A percentile compares a stretch with the other conserved stretches of the same genome.
Evolutionary conservation across 768 basidiomycete genomes (phyloP).

Genomic region (Gloeophyllum trabeum): DNA sequence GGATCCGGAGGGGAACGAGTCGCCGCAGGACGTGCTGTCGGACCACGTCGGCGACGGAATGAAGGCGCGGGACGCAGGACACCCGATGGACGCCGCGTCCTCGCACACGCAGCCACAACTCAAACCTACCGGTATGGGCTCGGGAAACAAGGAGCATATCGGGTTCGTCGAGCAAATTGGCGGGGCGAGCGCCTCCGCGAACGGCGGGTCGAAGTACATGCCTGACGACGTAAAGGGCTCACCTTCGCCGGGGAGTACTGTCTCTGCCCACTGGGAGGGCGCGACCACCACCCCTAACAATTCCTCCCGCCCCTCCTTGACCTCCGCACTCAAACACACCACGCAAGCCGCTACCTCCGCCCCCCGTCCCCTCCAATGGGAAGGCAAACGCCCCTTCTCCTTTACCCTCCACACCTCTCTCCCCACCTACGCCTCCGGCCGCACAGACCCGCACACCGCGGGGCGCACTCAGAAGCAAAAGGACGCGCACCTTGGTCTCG

Average conservation of each 20-base stretch:
- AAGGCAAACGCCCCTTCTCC: background rate
- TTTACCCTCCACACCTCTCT: too few relatives aligned
- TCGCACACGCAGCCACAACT: background rate
- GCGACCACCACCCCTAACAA: background rate
- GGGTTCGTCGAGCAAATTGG: slow-evolving; percentile 3
- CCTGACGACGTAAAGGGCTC: background rate
- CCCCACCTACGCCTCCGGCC: background rate
- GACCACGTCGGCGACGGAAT: background rate
- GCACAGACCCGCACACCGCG: background rate
- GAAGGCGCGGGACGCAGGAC: background rate
- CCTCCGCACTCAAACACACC: background rate
- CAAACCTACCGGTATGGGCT: background rate
- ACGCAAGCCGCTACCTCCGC: background rate
- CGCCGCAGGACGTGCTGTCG: background rate
- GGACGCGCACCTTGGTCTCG: too few relatives aligned
- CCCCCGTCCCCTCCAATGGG: background rate
- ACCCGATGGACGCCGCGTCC: background rate
- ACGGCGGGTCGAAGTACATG: background rate
- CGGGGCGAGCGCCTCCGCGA: background rate
- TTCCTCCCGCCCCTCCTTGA: background rate
- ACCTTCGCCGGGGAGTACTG: too few relatives aligned
- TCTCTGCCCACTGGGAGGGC: too few relatives aligned
- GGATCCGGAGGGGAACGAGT: background rate
- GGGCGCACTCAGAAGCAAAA: background rate
- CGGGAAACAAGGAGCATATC: slow-evolving; percentile 1